Percentiles rank a stretch among this genome's conserved stretches.
Conservation (phyloP, 2,329 filamentous ascomycete genomes). For the Immersiporthe knoxdaviesiana region DNA sequence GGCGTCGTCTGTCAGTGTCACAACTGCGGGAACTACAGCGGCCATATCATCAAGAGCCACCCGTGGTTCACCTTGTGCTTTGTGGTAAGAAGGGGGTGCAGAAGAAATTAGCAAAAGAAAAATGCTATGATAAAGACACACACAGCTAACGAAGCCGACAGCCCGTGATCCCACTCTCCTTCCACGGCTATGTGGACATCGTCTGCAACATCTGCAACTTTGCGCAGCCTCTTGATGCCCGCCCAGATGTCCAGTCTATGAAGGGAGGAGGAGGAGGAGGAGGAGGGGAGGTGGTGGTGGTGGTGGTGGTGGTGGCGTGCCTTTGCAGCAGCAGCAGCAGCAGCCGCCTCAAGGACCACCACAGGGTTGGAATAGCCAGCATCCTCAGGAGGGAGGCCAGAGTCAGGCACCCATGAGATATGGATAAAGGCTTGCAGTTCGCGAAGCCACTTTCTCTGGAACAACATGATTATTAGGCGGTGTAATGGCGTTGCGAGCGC, state of each 20-base stretch:
- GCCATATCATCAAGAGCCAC: slow-evolving; percentile 63
- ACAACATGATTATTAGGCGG: background rate
- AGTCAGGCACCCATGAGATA: slow-evolving; percentile 38
- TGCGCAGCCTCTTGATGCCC: slow-evolving; percentile 65
- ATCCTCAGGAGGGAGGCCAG: slow-evolving; percentile 20
- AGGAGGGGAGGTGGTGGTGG: too few relatives aligned
- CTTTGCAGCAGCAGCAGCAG: slow-evolving; percentile 41
- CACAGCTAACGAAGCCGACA: slow-evolving; percentile 36
- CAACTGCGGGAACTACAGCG: slow-evolving; percentile 68
- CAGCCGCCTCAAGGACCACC: slow-evolving; percentile 40
- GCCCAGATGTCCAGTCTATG: slow-evolving; percentile 59
- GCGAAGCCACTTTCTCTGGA: background rate
- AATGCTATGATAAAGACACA: slow-evolving; percentile 12
- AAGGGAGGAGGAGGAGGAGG: slow-evolving; percentile 42
- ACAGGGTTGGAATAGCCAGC: slow-evolving; percentile 39
- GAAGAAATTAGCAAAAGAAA: background rate
- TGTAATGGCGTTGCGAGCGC: background rate
- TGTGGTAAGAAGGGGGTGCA: slow-evolving; percentile 52
- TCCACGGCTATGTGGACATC: slow-evolving; percentile 70
- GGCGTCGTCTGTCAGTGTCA: slow-evolving; percentile 65
- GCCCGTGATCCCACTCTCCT: slow-evolving; percentile 73
- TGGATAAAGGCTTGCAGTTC: slow-evolving; percentile 29
- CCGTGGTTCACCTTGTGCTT: slow-evolving; percentile 84
- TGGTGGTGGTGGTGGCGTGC: slow-evolving; percentile 43
- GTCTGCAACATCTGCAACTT: slow-evolving; percentile 78